Base-by-base conservation (phyloP, 2,329 filamentous ascomycete species). In the Sclerotinia subarctica region DNA sequence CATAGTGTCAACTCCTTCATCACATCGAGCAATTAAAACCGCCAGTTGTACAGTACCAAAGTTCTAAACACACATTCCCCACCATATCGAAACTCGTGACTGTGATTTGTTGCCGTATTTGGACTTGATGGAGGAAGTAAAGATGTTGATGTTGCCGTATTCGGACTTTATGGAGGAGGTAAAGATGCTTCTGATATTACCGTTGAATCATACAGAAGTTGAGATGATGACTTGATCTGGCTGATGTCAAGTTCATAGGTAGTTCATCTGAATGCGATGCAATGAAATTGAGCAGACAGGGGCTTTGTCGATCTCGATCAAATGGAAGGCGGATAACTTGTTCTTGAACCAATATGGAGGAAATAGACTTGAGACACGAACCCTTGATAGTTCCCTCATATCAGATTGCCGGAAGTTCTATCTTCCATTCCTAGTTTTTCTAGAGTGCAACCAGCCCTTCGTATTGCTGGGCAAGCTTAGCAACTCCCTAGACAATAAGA, bases 241-340 rank as follows among this genome's bases (percentile, higher is more conserved):
- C 29, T 7, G 57, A 5, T 8, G 54, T 32, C 54, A 24, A 32
- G 21, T 57, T 24, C 32, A 13, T 42, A 42, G n/a, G 19, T 32
- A 7, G 24, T 44, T 60, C 26, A 29, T 60, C 38, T n/a, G 57
- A 32, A 44, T 59, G 38, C 15, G 7, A 47, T 60, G 52, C 52
- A 54, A 54, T 44, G n/a, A n/a, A 59, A 59, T 60, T 29, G 15
- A 64, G 10, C 26, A 35, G 26, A 49, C 49, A 53, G 60, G 60
- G 60, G 60, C 46, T 64, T 64, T 53, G 60, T 53, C 47, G 47
- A 53, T 64, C 60, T 29, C n/a, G 49, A 64, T 52, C 44, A 63
- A 38, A 51, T 51, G 15, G 32, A 62, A 49, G 58, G 44, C 29
- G 44, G 29, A 44, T 35, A 49, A 62, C 21, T 8, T 49, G 44